phyloP scores from a whole-genome alignment of 176 grass and related monocot species.

The Dactylis glomerata region DNA sequence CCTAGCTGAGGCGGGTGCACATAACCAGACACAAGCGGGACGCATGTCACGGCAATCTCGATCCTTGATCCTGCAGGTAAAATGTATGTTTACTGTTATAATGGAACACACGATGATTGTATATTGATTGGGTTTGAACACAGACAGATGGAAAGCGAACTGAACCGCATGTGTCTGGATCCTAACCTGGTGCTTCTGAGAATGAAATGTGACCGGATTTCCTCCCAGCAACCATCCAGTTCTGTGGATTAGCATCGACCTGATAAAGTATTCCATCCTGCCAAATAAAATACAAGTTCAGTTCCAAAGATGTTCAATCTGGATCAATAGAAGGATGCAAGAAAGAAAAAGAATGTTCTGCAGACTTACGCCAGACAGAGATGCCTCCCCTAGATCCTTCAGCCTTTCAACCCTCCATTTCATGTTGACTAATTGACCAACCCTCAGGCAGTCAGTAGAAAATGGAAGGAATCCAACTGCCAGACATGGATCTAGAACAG shows the following conservation, averaged over 20 bases:
- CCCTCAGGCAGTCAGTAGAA: slow-evolving; percentile 78
- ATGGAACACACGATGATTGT: background rate
- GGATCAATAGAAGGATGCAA: background rate
- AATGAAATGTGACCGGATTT: slow-evolving; percentile 70
- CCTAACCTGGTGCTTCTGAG: slow-evolving; percentile 59
- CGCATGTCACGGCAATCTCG: slow-evolving; percentile 82
- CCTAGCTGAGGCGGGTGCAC: slow-evolving; percentile 86
- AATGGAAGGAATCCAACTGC: slow-evolving; percentile 99
- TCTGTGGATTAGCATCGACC: slow-evolving; percentile 81
- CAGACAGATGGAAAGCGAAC: background rate
- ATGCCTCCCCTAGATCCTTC: slow-evolving; percentile 53
- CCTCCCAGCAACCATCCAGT: slow-evolving; percentile 99
- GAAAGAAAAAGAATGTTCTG: slow-evolving; percentile 8
- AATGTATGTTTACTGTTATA: slow-evolving; percentile 22
- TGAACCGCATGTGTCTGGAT: background rate
- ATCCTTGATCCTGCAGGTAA: slow-evolving; percentile 73
- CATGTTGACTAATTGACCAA: slow-evolving; percentile 91
- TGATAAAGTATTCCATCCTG: slow-evolving; percentile 91
- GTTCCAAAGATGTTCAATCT: background rate
- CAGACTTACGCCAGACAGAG: slow-evolving; percentile 57
- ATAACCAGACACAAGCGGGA: slow-evolving; percentile 90
- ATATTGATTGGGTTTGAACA: background rate
- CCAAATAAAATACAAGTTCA: slow-evolving; percentile 9
- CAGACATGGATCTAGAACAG: slow-evolving; percentile 86
- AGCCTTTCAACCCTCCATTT: slow-evolving; percentile 95